phyloP scores from a whole-genome alignment of 345 rosid genomes.

The Salix udensis region DNA sequence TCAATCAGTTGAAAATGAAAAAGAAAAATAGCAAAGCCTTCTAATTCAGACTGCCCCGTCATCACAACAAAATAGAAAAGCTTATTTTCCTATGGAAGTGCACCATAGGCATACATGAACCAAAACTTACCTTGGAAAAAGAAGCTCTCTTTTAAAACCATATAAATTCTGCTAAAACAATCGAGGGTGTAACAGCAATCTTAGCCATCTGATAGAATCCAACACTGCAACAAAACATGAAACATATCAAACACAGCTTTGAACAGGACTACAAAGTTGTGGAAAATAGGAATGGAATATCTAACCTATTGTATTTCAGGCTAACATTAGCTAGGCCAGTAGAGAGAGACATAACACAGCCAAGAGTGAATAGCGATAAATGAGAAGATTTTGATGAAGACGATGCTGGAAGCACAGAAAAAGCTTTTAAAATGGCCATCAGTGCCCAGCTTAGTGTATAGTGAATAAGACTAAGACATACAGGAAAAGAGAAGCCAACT shows the following conservation, averaged over 20 bases:
- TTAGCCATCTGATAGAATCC: slow-evolving; percentile 98
- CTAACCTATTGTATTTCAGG: slow-evolving; percentile 90
- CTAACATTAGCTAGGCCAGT: slow-evolving; percentile 98
- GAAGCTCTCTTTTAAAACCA: slow-evolving; percentile 68
- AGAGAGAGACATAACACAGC: slow-evolving; percentile 83
- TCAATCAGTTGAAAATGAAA: not conserved
- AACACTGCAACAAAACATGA: slow-evolving; percentile 41
- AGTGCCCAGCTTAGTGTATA: slow-evolving; percentile 68
- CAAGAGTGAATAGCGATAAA: slow-evolving; percentile 64
- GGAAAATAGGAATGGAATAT: not conserved
- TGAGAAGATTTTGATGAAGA: slow-evolving; percentile 63
- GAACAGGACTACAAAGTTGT: not conserved
- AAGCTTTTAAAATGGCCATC: slow-evolving; percentile 75
- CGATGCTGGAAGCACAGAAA: slow-evolving; percentile 65
- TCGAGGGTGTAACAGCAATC: slow-evolving; percentile 90
- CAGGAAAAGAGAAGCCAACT: slow-evolving; percentile 80
- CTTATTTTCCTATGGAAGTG: not conserved
- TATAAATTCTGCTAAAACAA: slow-evolving; percentile 83
- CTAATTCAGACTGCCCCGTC: not conserved
- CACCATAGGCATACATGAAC: not conserved
- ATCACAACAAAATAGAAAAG: not conserved
- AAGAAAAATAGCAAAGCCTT: not conserved
- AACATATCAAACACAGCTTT: not conserved
- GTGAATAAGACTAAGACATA: slow-evolving; percentile 83
- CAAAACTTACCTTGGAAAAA: slow-evolving; percentile 57